A percentile compares a stretch with the other conserved stretches of the same genome.
phyloP scores from a whole-genome alignment of 2,329 filamentous ascomycete genomes.

The Cladosporium cucumerinum region DNA sequence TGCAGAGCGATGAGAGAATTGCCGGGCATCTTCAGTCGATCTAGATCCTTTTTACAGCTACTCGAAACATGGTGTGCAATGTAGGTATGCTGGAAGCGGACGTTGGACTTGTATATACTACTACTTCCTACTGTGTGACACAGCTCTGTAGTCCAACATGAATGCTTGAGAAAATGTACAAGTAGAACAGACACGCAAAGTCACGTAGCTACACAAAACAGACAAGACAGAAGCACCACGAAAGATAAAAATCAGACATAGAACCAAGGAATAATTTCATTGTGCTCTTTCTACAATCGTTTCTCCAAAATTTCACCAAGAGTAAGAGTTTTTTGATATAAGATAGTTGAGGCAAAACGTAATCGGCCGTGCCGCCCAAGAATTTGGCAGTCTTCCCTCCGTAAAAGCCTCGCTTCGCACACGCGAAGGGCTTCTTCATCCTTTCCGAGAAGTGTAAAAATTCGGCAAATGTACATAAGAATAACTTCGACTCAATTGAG shows the following conservation, averaged over 20 bases:
- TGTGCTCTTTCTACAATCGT: background rate
- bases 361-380: background rate
- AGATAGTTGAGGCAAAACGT: background rate
- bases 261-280: background rate
- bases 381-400: background rate
- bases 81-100: background rate
- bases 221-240: background rate
- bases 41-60: background rate
- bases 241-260: background rate
- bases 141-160: background rate
- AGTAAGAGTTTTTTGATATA: background rate
- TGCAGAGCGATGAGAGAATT: background rate
- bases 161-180: background rate
- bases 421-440: background rate
- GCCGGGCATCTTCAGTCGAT: background rate
- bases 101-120: background rate
- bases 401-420: background rate
- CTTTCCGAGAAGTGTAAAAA: background rate
- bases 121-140: background rate
- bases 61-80: background rate
- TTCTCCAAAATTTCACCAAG: background rate
- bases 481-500: background rate
- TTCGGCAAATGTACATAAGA: constrained; percentile 5
- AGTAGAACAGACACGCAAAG: background rate
- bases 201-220: background rate